Percentiles rank a stretch among this genome's conserved stretches.
These are phyloP conservation scores for Aphanomyces cochlioides DNA, from an alignment of 352 stramenopile genomes.

Conservation along the genomic window DNA sequence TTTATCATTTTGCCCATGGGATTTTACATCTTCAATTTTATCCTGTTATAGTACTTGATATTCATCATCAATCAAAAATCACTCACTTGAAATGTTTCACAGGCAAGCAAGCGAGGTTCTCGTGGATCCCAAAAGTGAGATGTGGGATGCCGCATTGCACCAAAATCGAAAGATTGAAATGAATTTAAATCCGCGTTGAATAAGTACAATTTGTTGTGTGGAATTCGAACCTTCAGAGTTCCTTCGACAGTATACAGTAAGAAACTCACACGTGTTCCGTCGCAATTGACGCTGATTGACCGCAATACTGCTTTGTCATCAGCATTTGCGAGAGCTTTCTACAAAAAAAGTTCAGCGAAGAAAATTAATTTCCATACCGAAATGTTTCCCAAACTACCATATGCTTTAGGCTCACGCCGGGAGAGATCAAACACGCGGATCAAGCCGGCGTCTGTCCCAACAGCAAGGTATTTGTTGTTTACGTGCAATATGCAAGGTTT, in stretches of 20 bases:
- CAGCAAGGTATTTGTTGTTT: conserved; percentile 88
- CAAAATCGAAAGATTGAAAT: conserved; percentile 89
- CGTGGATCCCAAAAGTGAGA: conserved; percentile 88
- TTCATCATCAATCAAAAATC: background rate
- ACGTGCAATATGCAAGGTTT: conserved; percentile 73
- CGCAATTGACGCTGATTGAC: conserved; percentile 76
- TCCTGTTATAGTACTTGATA: background rate
- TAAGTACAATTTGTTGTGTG: conserved; percentile 82
- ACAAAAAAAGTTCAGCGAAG: conserved; percentile 38
- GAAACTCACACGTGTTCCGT: conserved; percentile 87
- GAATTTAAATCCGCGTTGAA: conserved; percentile 89
- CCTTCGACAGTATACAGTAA: conserved; percentile 75
- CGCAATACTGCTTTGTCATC: conserved; percentile 48
- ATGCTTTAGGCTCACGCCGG: conserved; percentile 76
- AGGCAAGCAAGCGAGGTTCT: conserved; percentile 84
- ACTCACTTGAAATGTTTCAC: conserved; percentile 49
- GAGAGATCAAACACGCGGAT: conserved; percentile 88
- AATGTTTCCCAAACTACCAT: conserved; percentile 82
- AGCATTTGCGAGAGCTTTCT: conserved; percentile 38
- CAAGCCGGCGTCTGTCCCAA: conserved; percentile 79
- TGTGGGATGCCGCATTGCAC: conserved; percentile 55
- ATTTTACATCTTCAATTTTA: conserved; percentile 18
- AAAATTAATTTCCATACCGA: conserved; percentile 33
- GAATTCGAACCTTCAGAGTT: conserved; percentile 74
- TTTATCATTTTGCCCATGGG: background rate